A percentile compares a stretch with the other conserved stretches of the same genome.
Conservation (phyloP, 352 stramenopile species). For the Nothophytophthora sp. region DNA sequence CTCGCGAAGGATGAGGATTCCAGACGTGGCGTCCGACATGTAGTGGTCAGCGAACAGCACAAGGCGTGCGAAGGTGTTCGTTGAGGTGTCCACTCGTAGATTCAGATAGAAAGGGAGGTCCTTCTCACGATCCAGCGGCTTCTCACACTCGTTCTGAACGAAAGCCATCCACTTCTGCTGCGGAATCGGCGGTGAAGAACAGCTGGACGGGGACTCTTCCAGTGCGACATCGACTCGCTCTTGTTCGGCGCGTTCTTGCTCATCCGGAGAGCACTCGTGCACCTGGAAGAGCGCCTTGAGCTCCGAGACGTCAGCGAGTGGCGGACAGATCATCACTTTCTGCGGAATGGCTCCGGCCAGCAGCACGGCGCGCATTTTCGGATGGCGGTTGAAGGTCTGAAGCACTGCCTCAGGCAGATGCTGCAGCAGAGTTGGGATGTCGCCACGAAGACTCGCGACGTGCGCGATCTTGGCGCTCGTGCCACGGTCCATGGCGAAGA, state of each 20-base stretch:
- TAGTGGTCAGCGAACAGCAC: conserved; percentile 60
- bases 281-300: conserved; percentile 37
- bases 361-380: conserved; percentile 51
- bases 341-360: conserved; percentile 41
- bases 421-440: conserved; percentile 32
- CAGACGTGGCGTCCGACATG: conserved; percentile 58
- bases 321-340: conserved; percentile 54
- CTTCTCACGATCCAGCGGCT: conserved; percentile 42
- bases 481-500: conserved; percentile 58
- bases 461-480: conserved; percentile 51
- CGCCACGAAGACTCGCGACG: conserved; percentile 48
- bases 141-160: conserved; percentile 47
- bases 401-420: conserved; percentile 45
- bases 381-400: conserved; percentile 58
- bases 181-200: not conserved
- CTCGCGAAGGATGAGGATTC: conserved; percentile 41
- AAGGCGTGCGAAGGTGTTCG: conserved; percentile 39
- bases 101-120: conserved; percentile 47
- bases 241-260: conserved; percentile 33
- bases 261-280: conserved; percentile 21
- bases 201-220: not conserved
- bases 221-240: conserved; percentile 14
- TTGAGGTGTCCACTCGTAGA: conserved; percentile 40
- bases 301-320: conserved; percentile 41
- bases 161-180: conserved; percentile 41